Base-by-base conservation (phyloP, 2,329 filamentous ascomycete species). In the Neofusicoccum sp. region DNA sequence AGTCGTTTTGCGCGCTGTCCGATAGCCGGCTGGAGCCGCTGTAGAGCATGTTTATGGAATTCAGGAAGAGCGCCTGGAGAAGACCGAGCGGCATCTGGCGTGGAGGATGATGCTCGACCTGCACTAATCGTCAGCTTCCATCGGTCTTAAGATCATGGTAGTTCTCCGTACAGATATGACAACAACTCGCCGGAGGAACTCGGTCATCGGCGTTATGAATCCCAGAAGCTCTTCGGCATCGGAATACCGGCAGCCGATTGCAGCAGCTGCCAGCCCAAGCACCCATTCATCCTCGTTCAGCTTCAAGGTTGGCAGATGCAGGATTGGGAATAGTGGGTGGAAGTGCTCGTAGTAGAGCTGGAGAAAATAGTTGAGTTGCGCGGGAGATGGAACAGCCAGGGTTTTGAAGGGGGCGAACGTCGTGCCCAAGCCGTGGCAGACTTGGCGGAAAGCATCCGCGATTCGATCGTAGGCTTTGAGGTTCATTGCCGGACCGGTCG, bases 291-390 rank as follows among this genome's bases (percentile, higher is more conserved):
- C 49, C 28, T 61, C 41, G 30, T 36, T 38, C 8, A 56, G 31
- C 26, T 28, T 14, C 36, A 56, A 16, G 2, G 59, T 56, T 12
- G 49, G 48, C 7, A 40, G 33, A 16, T 61, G 59, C 11, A 61
- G 49, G 8, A 61, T 58, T 3, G 59, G 59, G 14, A 61, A 28
- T 2, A 61, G 33, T 9, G 59, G 59, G 11, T 61, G 40, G 12
- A 61, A 56, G 3, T 61, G 47, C 41, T 61, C 59, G 41, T 41
- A 61, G 16, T 61, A 61, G 6, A 56, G 48, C 28, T 61, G 38
- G 8, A 56, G 12, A 12, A 61, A 57, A 12, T 61, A 61, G 7
- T 61, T 61, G 12, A 61, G 24, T 3, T 56, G 59, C 1, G n/a
- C 47, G 9, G 33, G 47, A 1, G 26, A 26, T 2, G 59, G 59